Evolutionary conservation across 208 protist genomes (phyloP), one percentile per base, ranked within the genome.

Genomic region (Trypanosoma congolense): DNA sequence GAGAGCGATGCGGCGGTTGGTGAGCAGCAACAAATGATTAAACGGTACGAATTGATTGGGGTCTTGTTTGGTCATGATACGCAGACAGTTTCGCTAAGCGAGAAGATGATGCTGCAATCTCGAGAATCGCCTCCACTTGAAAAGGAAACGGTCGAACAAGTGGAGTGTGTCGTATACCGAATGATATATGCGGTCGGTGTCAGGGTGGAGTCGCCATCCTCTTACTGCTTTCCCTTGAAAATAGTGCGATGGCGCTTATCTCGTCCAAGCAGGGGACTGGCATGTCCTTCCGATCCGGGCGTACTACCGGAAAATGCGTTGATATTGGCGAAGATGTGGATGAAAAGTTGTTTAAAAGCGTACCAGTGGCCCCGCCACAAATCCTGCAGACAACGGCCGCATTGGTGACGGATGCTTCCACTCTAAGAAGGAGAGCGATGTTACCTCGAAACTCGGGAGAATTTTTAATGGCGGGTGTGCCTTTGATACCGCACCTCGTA

Each of bases 21-120:
- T 38, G 33, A 38, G 33, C 33, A 38, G n/a, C n/a, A 22, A 22
- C 1, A 24, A 4, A 26, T 41, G 16, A 24, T 19, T n/a, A 4
- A 14, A 41, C 25, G 22, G 3, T 54, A 54, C 36, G 49, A 54
- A 41, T 54, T 54, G 19, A 54, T 54, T 1, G 49, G 30, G 0
- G 1, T 54, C 8, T 25, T 26, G 22, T 54, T 54, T 42, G 22
- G 41, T 3, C 49, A 36, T 26, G 18, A 22, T 6, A 41, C 4
- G 12, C 21, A 41, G n/a, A 36, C 30, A 1, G 22, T 36, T 24
- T 42, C 19, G 8, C 2, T 41, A 2, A n/a, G 31, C 24, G 9
- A 6, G 12, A 38, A 54, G n/a, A 54, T 26, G 3, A 18, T 41
- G 30, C 21, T 35, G 22, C 0, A 9, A 5, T 4, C 12, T 38